Evolutionary conservation across 192 early-diverging fungal species (phyloP), one percentile per base, ranked within the genome.

Genomic region (Coemansia umbellata): DNA sequence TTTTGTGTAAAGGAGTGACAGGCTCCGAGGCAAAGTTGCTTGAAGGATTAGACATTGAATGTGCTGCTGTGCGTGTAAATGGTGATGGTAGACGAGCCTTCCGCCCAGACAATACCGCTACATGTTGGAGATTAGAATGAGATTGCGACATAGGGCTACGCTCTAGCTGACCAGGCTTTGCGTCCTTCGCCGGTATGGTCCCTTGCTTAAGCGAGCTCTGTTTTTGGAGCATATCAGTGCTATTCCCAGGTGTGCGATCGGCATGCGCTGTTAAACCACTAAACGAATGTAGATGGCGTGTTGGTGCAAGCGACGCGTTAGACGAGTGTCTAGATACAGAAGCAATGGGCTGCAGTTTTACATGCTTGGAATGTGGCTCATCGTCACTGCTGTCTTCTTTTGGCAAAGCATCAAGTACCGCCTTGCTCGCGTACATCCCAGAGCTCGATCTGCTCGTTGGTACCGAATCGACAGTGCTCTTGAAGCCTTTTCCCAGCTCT

Each of bases 51-150:
- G 63, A 42, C 8, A 56, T 13, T 31, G 62, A 54, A 21, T 61
- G 51, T 3, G 58, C 40, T 5, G 49, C 19, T 8, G 66, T 36
- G n/a, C 58, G 61, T 14, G 40, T 24, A 8, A 58, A 35, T 1
- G 63, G 64, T 4, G 71, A 69, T 7, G 66, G 59, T 7, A 28
- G 36, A 17, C 40, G 39, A 36, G 53, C 31, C 18, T 53, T 49
- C 15, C 27, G 31, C 7, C 39, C 24, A 9, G 26, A 11, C 18
- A 14, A 31, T 7, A 22, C 18, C n/a, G 26, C 49, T 4, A 37
- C 65, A 11, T 68, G 52, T 45, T 76, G 73, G 22, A 76, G 51
- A 43, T 76, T 69, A 9, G 73, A 60, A 43, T 76, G 73, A 7
- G 70, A 74, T 24, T 53, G 37, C 31, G 73, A 76, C 52, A 61